These are phyloP conservation scores for Erysimum pusillum DNA, from an alignment of 441 rosid species.

Conservation along the genomic window DNA sequence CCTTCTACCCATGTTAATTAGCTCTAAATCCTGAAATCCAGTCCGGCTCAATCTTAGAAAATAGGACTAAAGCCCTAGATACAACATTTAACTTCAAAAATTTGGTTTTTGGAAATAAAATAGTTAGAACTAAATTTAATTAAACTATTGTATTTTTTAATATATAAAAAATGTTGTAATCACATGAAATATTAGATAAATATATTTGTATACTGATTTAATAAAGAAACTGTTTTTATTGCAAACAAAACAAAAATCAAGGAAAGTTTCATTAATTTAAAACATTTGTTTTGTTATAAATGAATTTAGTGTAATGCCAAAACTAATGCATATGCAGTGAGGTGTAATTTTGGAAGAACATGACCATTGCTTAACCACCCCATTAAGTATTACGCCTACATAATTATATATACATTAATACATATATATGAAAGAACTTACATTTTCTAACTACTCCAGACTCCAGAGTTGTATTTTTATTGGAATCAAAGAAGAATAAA, in stretches of 20 bases:
- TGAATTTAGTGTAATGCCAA: slow-evolving; percentile 25
- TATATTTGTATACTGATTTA: not conserved
- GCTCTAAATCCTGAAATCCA: not conserved
- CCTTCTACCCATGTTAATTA: not conserved
- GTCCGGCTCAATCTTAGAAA: not conserved
- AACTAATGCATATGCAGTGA: slow-evolving; percentile 27
- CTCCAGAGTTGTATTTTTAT: slow-evolving; percentile 3
- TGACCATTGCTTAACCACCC: slow-evolving; percentile 35
- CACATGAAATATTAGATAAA: not conserved
- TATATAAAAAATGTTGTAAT: no score
- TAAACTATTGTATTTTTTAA: no score
- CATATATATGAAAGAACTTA: not conserved
- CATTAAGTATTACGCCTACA: not conserved
- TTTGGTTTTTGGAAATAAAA: no score
- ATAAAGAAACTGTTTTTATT: not conserved
- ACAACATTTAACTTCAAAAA: no score
- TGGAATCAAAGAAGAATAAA: slow-evolving; percentile 14
- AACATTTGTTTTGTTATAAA: not conserved
- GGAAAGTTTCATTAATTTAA: not conserved
- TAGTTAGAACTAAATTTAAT: no score
- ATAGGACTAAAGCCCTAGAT: not conserved
- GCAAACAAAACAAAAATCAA: not conserved
- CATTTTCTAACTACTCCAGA: slow-evolving; percentile 12
- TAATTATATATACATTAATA: not conserved
- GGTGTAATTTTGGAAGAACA: slow-evolving; percentile 37